A percentile compares a stretch with the other conserved stretches of the same genome.
Evolutionary conservation across 2,329 filamentous ascomycete genomes (phyloP).

Genomic region (Pyrenophora teres): DNA sequence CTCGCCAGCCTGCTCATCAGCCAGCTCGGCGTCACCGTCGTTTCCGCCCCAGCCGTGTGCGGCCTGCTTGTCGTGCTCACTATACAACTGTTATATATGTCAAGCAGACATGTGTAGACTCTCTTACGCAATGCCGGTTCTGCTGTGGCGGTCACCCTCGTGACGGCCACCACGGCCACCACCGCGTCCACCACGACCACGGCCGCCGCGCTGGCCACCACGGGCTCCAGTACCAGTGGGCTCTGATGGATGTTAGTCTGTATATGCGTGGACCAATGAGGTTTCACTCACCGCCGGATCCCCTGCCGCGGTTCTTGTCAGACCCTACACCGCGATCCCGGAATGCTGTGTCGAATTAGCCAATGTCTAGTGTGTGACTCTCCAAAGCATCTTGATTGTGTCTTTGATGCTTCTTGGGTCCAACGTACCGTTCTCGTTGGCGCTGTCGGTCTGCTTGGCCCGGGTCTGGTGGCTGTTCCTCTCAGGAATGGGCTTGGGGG

Average conservation of each 20-base stretch:
- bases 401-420: neutral
- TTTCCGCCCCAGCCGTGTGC: conserved; percentile 86
- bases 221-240: conserved; percentile 23
- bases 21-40: conserved; percentile 81
- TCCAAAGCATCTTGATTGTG: neutral
- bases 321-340: conserved; percentile 83
- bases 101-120: neutral
- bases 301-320: conserved; percentile 78
- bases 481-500: conserved; percentile 56
- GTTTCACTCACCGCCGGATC: conserved; percentile 40
- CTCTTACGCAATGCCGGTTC: conserved; percentile 63
- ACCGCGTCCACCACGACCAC: conserved; percentile 55
- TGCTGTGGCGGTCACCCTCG: conserved; percentile 67
- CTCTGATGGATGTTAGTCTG: conserved; percentile 24
- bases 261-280: neutral
- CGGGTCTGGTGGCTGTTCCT: conserved; percentile 35
- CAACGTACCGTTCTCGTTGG: conserved; percentile 85
- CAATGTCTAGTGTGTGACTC: neutral
- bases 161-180: conserved; percentile 52
- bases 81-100: conserved; percentile 43
- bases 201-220: conserved; percentile 46
- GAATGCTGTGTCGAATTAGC: conserved; percentile 67
- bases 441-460: conserved; percentile 60
- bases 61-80: conserved; percentile 83
- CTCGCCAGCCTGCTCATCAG: conserved; percentile 90